Base-by-base conservation (phyloP, 1,139 yeast species). In the Saccharomyces hybrid region DNA sequence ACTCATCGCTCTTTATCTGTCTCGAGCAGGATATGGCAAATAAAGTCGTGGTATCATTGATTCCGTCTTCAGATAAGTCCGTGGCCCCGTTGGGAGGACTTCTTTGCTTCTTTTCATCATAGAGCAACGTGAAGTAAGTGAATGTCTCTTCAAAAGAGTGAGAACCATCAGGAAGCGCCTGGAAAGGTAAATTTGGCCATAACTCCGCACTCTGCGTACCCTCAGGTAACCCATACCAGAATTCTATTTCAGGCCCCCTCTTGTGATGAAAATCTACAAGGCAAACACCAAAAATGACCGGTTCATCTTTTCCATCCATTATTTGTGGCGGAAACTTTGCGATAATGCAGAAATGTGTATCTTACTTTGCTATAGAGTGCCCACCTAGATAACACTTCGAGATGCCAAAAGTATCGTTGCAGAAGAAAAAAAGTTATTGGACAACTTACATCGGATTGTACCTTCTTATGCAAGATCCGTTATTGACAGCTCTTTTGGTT, bases 21-120 rank as follows among this genome's bases (percentile, higher is more conserved):
- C 97, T 78, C 28, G 91, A 90, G 71, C 99, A 93, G 0, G 96
- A 86, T 60, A 96, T 88, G 0, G 97, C 99, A 75, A 93, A 93
- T 16, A 90, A 71, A 0, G 99, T 93, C 24, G 84, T 81, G 44
- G 62, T 66, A 28, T 67, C 63, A 3, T 59, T 50, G 29, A 82
- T 75, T 19, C 32, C 12, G 21, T 46, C 29, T 51, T 77, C 78
- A 11, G 65, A 58, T 66, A 79, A 48, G 14, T 61, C 60, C 29
- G 63, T 55, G 14, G 61, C 61, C n/a, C 62, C 60, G 51, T 63
- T 68, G 26, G 67, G 59, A 2, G 65, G 63, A 28, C 68, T 60
- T n/a, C 58, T 54, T 26, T 57, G 57, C 12, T 74, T 73, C 32
- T 75, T 72, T 55, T 83, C 84, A 65, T 89, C 90, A 66, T 84